Base-by-base conservation (phyloP, 148 eudicot species). In the Dianthus caryophyllus region DNA sequence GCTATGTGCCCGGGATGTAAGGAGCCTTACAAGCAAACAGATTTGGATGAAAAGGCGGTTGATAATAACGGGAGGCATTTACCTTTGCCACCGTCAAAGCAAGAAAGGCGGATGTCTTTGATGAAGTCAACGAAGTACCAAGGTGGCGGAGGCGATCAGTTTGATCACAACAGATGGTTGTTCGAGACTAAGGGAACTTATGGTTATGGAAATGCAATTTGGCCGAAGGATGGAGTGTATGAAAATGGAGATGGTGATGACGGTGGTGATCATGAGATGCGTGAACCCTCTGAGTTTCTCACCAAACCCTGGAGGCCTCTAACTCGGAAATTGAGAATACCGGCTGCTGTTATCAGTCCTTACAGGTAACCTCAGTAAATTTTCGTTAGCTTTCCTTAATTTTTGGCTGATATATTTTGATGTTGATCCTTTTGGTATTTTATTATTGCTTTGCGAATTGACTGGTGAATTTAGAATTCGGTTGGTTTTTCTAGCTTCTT, bases 181-280 rank as follows among this genome's bases (percentile, higher is more conserved):
- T 93, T 90, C 69, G 98, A 93, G 84, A 93, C 97, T 0, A 93
- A 85, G 65, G 97, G 97, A 17, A 92, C 97, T 26, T 92, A 92
- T 74, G 97, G 97, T 15, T 93, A 93, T 64, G 98, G 98, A 41
- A 93, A 90, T 75, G 98, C 98, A 8, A 84, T 90, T 38, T 93
- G 98, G 98, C 89, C 98, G 0, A 80, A 86, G 61, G 96, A 89
- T 14, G 91, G 67, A 21, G 83, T 78, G 8, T 72, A 51, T 31
- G 82, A 76, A 25, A 68, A 76, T 41, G 88, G 75, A 63, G 78
- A 62, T 29, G 47, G 47, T 33, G 78, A 52, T 62, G 84, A 74
- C 69, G 76, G 76, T 36, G 81, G 62, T 66, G 73, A 66, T 20
- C 78, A 77, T 43, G 77, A 66, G 77, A 71, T 1, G 51, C 52